Percentiles rank a stretch among this genome's conserved stretches.
These are phyloP conservation scores for Grosmannia huntii DNA, from an alignment of 2,329 filamentous ascomycete genomes.

Conservation along the genomic window DNA sequence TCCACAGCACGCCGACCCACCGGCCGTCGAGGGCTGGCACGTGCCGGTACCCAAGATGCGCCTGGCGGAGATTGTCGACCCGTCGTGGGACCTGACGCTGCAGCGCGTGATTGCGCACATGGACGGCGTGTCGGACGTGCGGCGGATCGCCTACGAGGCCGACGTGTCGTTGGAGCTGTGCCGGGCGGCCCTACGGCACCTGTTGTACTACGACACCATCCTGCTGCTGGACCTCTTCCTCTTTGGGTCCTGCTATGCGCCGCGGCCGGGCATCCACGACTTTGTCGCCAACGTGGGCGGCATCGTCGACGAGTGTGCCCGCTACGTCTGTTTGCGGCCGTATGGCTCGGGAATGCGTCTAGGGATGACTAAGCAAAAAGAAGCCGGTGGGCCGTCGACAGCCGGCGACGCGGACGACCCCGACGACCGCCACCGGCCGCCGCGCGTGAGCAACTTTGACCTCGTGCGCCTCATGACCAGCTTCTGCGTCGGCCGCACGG, in stretches of 20 bases:
- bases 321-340: constrained; percentile 53
- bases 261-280: constrained; percentile 61
- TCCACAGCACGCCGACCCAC: constrained; percentile 64
- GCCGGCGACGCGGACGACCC: constrained; percentile 1
- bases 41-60: constrained; percentile 70
- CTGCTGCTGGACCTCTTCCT: constrained; percentile 90
- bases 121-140: constrained; percentile 81
- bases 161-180: constrained; percentile 80
- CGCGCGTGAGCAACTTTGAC: constrained; percentile 41
- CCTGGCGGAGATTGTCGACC: constrained; percentile 48
- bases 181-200: constrained; percentile 73
- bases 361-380: background rate
- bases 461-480: constrained; percentile 75
- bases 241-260: constrained; percentile 83
- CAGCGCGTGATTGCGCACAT: constrained; percentile 73
- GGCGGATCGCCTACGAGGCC: constrained; percentile 71
- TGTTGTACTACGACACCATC: constrained; percentile 86
- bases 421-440: constrained; percentile 6
- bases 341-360: too few relatives aligned
- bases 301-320: constrained; percentile 75
- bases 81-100: constrained; percentile 64
- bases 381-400: background rate
- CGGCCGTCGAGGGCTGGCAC: constrained; percentile 73
- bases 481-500: constrained; percentile 70
- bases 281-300: constrained; percentile 64